Evolutionary conservation across 2,329 filamentous ascomycete genomes (phyloP).

Genomic region (Ophiostoma pallidulum): DNA sequence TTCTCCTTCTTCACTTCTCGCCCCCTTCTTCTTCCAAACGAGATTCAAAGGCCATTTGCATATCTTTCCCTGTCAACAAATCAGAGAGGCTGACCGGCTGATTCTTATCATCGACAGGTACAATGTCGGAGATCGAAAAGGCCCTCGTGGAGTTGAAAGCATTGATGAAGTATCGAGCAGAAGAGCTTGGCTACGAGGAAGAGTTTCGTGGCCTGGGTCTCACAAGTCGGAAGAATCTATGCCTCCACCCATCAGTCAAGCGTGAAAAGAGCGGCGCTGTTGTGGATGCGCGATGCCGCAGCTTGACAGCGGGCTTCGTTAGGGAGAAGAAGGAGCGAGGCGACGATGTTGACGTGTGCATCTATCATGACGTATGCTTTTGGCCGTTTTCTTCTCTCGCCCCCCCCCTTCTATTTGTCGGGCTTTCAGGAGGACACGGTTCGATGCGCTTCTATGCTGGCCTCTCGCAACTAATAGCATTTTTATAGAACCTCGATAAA

Average conservation of each 20-base stretch:
- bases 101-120: constrained; percentile 38
- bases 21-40: too few species aligned
- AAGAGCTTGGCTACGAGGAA: constrained; percentile 82
- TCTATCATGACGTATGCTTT: constrained; percentile 77
- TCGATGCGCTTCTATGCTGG: too few species aligned
- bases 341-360: constrained; percentile 86
- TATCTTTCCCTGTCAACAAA: too few species aligned
- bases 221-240: constrained; percentile 95
- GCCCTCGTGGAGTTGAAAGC: constrained; percentile 83
- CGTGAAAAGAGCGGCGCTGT: constrained; percentile 90
- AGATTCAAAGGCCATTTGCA: too few species aligned
- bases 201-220: constrained; percentile 88
- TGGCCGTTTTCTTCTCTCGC: neutral
- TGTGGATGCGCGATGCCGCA: constrained; percentile 92
- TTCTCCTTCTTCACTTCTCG: too few species aligned
- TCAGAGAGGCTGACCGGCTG: neutral
- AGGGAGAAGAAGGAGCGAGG: constrained; percentile 95
- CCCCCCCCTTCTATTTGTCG: neutral
- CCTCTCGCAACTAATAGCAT: constrained; percentile 13
- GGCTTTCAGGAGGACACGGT: too few species aligned
- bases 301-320: constrained; percentile 90
- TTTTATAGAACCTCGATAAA: constrained; percentile 70
- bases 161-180: constrained; percentile 86
- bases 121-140: constrained; percentile 99
- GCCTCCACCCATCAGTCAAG: constrained; percentile 91